Conservation (phyloP, 129 eudicot species). For the Scalesia atractyloides region DNA sequence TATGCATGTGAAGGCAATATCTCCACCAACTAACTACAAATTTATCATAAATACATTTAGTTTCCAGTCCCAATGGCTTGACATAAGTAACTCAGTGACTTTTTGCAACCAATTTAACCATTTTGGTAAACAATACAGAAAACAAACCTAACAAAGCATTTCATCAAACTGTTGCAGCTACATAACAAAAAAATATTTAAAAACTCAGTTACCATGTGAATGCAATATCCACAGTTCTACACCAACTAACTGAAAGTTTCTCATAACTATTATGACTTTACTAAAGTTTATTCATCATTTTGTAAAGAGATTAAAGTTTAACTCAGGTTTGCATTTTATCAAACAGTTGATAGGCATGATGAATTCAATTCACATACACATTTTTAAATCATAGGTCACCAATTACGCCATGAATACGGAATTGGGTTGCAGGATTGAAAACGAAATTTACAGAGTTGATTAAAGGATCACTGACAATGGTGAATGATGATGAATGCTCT, state of each 20-base stretch:
- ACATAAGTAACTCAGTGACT: not conserved
- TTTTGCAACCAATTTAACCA: not conserved
- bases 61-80: not conserved
- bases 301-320: not conserved
- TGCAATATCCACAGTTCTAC: not conserved
- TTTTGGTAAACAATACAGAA: not conserved
- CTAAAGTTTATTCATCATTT: not conserved
- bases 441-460: not conserved
- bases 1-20: conserved; percentile 41
- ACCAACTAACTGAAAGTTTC: conserved; percentile 8
- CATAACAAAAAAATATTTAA: too few relatives aligned
- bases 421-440: not conserved
- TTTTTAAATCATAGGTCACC: conserved; percentile 9
- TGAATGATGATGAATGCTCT: conserved; percentile 4
- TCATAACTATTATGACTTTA: conserved; percentile 2
- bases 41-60: conserved; percentile 15
- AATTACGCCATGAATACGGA: conserved; percentile 6
- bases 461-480: not conserved
- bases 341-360: not conserved
- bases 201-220: conserved; percentile 1
- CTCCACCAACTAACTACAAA: conserved; percentile 38
- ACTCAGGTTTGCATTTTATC: not conserved
- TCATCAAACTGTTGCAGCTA: not conserved
- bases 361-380: not conserved
- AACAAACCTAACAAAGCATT: not conserved